Evolutionary conservation across 768 basidiomycete genomes (phyloP).

Genomic region (Trametes sanguinea): DNA sequence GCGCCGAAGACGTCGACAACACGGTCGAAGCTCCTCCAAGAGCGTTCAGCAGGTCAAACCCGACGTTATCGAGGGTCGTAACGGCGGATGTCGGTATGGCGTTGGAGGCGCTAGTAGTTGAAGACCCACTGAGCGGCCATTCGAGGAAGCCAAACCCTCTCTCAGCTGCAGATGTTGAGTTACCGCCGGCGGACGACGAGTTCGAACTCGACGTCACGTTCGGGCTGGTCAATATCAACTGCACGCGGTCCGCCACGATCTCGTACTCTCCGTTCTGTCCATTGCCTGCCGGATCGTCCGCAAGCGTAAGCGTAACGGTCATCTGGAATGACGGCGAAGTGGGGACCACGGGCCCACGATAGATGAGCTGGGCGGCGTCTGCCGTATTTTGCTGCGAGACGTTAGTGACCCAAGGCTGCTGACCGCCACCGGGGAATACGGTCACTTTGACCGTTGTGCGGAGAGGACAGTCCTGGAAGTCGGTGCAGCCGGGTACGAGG

Average conservation of each 20-base stretch:
- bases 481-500: constrained; percentile 82
- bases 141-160: constrained; percentile 86
- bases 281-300: constrained; percentile 59
- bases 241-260: constrained; percentile 85
- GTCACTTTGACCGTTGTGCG: constrained; percentile 84
- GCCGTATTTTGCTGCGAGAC: constrained; percentile 70
- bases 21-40: constrained; percentile 50
- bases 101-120: constrained; percentile 58
- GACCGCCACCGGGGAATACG: constrained; percentile 74
- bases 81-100: constrained; percentile 66
- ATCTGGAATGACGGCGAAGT: constrained; percentile 69
- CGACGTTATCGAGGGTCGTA: constrained; percentile 66
- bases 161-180: constrained; percentile 37
- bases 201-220: constrained; percentile 40
- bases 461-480: constrained; percentile 74
- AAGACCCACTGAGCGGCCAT: constrained; percentile 60
- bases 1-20: constrained; percentile 36
- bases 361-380: constrained; percentile 66
- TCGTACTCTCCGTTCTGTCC: constrained; percentile 72
- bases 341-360: constrained; percentile 82
- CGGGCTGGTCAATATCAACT: constrained; percentile 71
- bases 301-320: constrained; percentile 75
- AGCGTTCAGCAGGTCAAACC: constrained; percentile 60
- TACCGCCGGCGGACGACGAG: constrained; percentile 33
- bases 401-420: constrained; percentile 64